A percentile compares a stretch with the other conserved stretches of the same genome.
phyloP scores from a whole-genome alignment of 129 eudicot species.

The Helichrysum umbraculigerum region DNA sequence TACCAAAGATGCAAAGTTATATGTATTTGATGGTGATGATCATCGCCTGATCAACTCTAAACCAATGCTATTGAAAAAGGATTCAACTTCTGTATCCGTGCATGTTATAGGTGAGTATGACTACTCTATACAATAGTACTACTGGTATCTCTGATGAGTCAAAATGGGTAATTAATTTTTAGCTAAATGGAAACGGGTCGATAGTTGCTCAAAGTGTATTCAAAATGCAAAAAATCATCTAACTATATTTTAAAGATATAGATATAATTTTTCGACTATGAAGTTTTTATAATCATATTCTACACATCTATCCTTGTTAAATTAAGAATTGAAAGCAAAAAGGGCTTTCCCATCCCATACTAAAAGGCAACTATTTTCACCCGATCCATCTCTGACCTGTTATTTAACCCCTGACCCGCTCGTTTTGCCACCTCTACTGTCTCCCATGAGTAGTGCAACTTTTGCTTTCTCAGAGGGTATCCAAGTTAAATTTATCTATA shows the following conservation, averaged over 20 bases:
- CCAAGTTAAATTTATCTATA: background rate
- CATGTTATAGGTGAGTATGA: conserved; percentile 77
- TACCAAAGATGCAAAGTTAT: conserved; percentile 68
- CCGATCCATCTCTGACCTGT: background rate
- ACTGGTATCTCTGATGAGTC: background rate
- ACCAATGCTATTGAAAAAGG: conserved; percentile 67
- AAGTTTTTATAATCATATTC: background rate
- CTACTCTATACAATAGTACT: background rate
- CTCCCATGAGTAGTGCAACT: background rate
- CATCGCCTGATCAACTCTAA: conserved; percentile 48
- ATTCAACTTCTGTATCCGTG: conserved; percentile 65
- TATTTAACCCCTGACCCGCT: background rate
- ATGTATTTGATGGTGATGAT: conserved; percentile 47
- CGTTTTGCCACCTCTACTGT: background rate
- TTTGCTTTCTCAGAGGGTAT: background rate
- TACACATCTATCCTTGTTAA: background rate
- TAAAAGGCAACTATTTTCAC: background rate
- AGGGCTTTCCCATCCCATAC: background rate
- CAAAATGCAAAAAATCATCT: background rate
- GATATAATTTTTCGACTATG: background rate
- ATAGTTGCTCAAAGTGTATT: background rate
- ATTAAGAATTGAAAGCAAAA: background rate
- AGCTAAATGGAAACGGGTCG: conserved; percentile 5
- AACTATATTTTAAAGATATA: background rate
- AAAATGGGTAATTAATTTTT: background rate